Percentiles rank a stretch among this genome's conserved stretches.
phyloP scores from a whole-genome alignment of 805 yeast genomes.

The Tetrapisispora arboricola region DNA sequence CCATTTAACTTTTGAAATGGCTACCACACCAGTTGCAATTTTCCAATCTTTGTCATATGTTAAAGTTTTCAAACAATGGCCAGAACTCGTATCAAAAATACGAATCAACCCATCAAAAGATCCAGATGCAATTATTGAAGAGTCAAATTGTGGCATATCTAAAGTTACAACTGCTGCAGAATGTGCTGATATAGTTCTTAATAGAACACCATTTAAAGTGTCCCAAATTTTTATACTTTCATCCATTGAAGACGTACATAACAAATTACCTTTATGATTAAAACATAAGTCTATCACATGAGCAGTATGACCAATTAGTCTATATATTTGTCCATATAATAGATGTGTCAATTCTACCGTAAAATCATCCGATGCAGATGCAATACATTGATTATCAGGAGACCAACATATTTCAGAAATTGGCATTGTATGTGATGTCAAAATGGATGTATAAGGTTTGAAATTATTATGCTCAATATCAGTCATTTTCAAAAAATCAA shows the following conservation, averaged over 20 bases:
- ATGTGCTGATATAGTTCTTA: conserved; percentile 83
- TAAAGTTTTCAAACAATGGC: conserved; percentile 84
- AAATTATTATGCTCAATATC: neutral
- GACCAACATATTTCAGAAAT: conserved; percentile 71
- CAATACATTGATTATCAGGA: conserved; percentile 61
- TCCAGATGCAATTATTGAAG: conserved; percentile 70
- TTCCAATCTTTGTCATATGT: conserved; percentile 71
- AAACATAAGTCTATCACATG: conserved; percentile 67
- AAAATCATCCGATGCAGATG: conserved; percentile 80
- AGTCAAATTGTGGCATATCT: conserved; percentile 66
- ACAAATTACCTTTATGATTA: conserved; percentile 63
- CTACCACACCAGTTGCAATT: conserved; percentile 42
- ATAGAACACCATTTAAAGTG: conserved; percentile 46
- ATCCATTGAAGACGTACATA: conserved; percentile 79
- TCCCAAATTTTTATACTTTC: conserved; percentile 93
- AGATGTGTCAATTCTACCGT: conserved; percentile 68
- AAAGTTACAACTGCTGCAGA: conserved; percentile 78
- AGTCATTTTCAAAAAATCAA: neutral
- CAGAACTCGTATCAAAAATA: conserved; percentile 76
- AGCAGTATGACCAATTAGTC: conserved; percentile 69
- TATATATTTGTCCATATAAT: conserved; percentile 32
- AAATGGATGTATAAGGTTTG: neutral
- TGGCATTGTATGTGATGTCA: conserved; percentile 42
- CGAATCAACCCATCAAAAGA: conserved; percentile 87
- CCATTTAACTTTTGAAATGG: conserved; percentile 62